phyloP scores from a whole-genome alignment of 2,329 filamentous ascomycete species.

The Epichloe uncinata region DNA sequence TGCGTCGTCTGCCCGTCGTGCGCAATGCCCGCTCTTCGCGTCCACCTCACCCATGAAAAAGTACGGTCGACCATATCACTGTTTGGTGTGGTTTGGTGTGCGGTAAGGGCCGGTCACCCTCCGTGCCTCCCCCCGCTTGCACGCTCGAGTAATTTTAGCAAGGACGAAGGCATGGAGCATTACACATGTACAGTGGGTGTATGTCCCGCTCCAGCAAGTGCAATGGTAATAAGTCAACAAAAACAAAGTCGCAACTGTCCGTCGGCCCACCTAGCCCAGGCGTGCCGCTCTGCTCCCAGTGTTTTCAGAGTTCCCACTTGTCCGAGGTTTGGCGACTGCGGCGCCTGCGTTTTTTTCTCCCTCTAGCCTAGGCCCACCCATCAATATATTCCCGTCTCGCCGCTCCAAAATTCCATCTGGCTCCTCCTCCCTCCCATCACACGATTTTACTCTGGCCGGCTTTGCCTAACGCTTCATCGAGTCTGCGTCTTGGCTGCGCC shows the following conservation, averaged over 20 bases:
- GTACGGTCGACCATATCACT: not conserved
- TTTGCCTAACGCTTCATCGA: not conserved
- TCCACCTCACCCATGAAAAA: too few relatives aligned
- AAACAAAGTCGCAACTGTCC: not conserved
- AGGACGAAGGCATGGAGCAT: not conserved
- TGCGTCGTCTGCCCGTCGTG: too few relatives aligned
- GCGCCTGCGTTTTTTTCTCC: conserved; percentile 3
- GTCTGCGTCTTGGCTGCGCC: conserved; percentile 1
- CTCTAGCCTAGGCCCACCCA: conserved; percentile 5
- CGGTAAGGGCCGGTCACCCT: too few relatives aligned
- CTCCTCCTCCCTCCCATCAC: not conserved
- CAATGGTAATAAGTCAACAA: not conserved
- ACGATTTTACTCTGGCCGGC: not conserved
- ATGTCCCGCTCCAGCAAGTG: not conserved
- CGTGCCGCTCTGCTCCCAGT: not conserved
- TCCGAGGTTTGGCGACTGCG: conserved; percentile 2
- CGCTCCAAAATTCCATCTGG: not conserved
- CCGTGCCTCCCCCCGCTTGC: not conserved
- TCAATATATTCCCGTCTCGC: conserved; percentile 6
- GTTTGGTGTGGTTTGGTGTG: too few relatives aligned
- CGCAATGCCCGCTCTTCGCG: not conserved
- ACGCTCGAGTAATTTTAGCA: not conserved
- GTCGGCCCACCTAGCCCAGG: too few relatives aligned
- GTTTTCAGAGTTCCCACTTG: not conserved
- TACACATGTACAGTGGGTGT: too few relatives aligned